phyloP scores from a whole-genome alignment of 768 basidiomycete genomes.

The Tylopilus sp. region DNA sequence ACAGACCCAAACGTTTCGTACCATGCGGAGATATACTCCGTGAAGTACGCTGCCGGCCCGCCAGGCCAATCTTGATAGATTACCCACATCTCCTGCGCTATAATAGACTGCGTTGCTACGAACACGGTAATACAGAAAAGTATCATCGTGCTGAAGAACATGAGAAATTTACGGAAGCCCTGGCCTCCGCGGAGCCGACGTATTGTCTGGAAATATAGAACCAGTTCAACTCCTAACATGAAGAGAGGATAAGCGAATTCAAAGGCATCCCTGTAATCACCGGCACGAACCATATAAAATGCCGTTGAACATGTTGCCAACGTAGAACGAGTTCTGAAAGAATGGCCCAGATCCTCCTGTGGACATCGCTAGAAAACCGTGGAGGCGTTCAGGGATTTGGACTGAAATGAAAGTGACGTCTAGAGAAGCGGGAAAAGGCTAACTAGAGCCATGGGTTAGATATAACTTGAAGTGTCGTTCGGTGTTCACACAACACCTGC shows the following conservation, averaged over 20 bases:
- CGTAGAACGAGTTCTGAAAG: not conserved
- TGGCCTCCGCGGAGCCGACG: not conserved
- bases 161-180: not conserved
- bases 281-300: not conserved
- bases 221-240: not conserved
- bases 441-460: not conserved
- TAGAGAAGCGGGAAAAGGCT: not conserved
- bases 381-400: not conserved
- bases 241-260: not conserved
- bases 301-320: not conserved
- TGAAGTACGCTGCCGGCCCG: not conserved
- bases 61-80: not conserved
- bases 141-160: not conserved
- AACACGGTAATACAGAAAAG: not conserved
- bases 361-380: not conserved
- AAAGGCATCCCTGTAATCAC: no score
- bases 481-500: not conserved
- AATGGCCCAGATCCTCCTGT: not conserved
- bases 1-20: not conserved
- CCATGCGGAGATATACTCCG: not conserved
- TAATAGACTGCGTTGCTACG: not conserved
- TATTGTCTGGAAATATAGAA: not conserved
- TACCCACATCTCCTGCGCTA: not conserved
- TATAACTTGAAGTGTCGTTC: not conserved
- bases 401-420: not conserved